A percentile compares a stretch with the other conserved stretches of the same genome.
These are phyloP conservation scores for Emericellopsis cladophorae DNA, from an alignment of 2,329 filamentous ascomycete species.

Conservation along the genomic window DNA sequence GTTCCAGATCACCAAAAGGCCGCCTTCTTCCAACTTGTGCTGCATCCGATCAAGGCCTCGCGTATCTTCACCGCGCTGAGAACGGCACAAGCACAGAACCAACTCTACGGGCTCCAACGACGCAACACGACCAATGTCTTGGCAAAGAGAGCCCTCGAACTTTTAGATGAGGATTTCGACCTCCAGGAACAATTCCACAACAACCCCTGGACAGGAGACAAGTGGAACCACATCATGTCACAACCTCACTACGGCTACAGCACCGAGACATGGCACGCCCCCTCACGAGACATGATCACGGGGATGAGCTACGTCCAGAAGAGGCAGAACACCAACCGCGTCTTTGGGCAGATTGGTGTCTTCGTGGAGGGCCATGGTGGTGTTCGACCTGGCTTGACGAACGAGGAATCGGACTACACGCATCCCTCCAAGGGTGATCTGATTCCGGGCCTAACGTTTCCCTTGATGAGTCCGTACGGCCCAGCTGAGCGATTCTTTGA, in stretches of 20 bases:
- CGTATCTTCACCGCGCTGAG: conserved; percentile 38
- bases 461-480: conserved; percentile 46
- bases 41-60: conserved; percentile 46
- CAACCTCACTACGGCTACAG: conserved; percentile 33
- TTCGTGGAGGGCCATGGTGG: conserved; percentile 54
- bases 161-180: conserved; percentile 37
- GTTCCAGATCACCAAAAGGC: conserved; percentile 29
- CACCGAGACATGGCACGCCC: conserved; percentile 40
- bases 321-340: conserved; percentile 30
- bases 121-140: conserved; percentile 41
- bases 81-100: conserved; percentile 33
- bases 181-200: conserved; percentile 37
- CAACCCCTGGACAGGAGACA: conserved; percentile 27
- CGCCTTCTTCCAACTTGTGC: conserved; percentile 47
- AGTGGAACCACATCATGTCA: conserved; percentile 43
- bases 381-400: conserved; percentile 27
- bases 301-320: conserved; percentile 40
- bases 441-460: conserved; percentile 48
- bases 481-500: conserved; percentile 46
- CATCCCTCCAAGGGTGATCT: conserved; percentile 24
- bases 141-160: conserved; percentile 28
- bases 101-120: conserved; percentile 40
- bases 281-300: conserved; percentile 38
- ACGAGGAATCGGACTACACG: conserved; percentile 39
- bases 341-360: conserved; percentile 53